Conservation (phyloP, 2,329 filamentous ascomycete genomes). For the Dothistroma pini region DNA sequence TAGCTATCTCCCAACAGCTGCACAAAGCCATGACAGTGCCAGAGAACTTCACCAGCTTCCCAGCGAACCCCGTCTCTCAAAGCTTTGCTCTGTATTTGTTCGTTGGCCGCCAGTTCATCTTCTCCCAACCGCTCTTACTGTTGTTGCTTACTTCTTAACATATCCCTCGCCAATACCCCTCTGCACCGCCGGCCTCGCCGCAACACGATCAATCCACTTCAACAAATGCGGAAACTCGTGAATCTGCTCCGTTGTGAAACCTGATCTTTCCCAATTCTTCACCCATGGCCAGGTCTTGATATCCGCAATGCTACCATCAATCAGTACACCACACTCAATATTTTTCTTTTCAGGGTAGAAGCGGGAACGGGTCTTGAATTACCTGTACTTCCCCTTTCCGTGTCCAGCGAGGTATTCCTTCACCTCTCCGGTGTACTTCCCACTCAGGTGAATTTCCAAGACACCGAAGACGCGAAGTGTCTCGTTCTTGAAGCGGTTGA, state of each 20-base stretch:
- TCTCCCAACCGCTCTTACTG: not conserved
- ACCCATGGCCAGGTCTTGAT: conserved; percentile 54
- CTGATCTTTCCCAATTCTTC: conserved; percentile 43
- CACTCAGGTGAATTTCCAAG: conserved; percentile 53
- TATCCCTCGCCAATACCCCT: conserved; percentile 41
- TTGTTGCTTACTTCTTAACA: conserved; percentile 26
- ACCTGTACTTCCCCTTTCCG: conserved; percentile 51
- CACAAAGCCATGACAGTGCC: not conserved
- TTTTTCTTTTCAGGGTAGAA: no score
- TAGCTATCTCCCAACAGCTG: no score
- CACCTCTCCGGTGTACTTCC: conserved; percentile 49
- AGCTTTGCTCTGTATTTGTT: not conserved
- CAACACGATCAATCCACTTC: conserved; percentile 53
- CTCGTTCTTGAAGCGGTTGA: conserved; percentile 52
- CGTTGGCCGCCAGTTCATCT: not conserved
- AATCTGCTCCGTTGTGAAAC: conserved; percentile 49
- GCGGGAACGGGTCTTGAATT: not conserved
- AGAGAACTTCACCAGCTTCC: no score
- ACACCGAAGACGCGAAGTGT: conserved; percentile 52
- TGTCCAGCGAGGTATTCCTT: conserved; percentile 53
- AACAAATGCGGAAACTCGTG: conserved; percentile 50
- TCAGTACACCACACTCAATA: no score
- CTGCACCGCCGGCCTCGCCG: conserved; percentile 47
- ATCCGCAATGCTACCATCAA: conserved; percentile 44
- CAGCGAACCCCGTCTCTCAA: not conserved